phyloP scores from a whole-genome alignment of 345 rosid genomes.

The Arabidopsis thaliana region DNA sequence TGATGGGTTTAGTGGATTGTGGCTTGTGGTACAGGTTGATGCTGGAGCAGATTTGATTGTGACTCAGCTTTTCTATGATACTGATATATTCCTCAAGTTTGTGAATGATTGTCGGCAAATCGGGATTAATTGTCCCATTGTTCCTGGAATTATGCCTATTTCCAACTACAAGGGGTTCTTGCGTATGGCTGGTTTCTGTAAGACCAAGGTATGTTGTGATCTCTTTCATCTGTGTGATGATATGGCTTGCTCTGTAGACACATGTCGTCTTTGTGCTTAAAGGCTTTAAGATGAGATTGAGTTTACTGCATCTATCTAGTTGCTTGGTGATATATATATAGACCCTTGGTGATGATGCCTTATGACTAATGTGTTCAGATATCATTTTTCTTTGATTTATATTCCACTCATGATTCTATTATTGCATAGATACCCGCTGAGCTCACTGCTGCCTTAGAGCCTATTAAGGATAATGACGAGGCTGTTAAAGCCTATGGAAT shows the following conservation, averaged over 20 bases:
- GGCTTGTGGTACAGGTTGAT: constrained; percentile 65
- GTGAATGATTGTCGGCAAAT: constrained; percentile 93
- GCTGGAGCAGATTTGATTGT: constrained; percentile 95
- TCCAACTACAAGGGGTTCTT: constrained; percentile 90
- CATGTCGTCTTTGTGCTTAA: constrained; percentile 13
- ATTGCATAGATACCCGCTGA: constrained; percentile 76
- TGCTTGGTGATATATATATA: constrained; percentile 13
- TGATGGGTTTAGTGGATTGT: constrained; percentile 25
- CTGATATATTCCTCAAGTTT: constrained; percentile 87
- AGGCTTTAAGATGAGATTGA: background rate
- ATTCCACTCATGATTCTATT: background rate
- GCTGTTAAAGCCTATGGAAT: constrained; percentile 91
- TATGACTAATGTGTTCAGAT: background rate
- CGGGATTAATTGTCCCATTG: constrained; percentile 86
- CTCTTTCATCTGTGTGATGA: constrained; percentile 9
- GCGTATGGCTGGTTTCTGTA: constrained; percentile 97
- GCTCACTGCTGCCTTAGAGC: constrained; percentile 84
- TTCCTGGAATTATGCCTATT: constrained; percentile 98
- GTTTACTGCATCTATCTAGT: constrained; percentile 1
- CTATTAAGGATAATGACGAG: constrained; percentile 97
- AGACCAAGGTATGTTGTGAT: constrained; percentile 67
- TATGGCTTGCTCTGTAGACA: background rate
- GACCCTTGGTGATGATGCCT: constrained; percentile 21
- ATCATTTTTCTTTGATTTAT: background rate
- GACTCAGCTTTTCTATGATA: constrained; percentile 90